Conservation (phyloP, 345 rosid species). For the Salix viminalis region DNA sequence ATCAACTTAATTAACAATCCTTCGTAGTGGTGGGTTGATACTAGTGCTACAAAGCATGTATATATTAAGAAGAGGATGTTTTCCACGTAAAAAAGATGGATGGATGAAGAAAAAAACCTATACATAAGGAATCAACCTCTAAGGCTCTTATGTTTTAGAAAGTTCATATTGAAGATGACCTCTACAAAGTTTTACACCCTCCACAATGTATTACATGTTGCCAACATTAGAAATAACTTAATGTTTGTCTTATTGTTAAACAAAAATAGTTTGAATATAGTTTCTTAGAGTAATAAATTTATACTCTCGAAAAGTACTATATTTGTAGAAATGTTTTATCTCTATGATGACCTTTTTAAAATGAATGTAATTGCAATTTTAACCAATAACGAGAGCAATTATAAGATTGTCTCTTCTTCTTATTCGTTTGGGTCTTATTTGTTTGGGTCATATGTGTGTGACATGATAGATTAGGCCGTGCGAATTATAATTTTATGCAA, state of each 20-base stretch:
- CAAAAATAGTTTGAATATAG: neutral
- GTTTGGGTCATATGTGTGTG: neutral
- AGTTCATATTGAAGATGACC: too few relatives aligned
- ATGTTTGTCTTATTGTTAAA: neutral
- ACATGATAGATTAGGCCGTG: neutral
- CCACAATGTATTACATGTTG: neutral
- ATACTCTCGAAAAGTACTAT: neutral
- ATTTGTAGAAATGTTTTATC: neutral
- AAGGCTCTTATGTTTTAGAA: too few relatives aligned
- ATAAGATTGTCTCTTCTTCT: neutral
- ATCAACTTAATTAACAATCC: too few relatives aligned
- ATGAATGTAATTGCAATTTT: too few relatives aligned
- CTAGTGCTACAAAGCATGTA: too few relatives aligned
- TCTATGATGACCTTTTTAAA: too few relatives aligned
- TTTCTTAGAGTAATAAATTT: neutral
- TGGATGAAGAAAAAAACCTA: too few relatives aligned
- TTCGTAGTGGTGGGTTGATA: too few relatives aligned
- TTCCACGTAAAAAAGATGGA: fast-evolving
- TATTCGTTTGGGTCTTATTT: neutral
- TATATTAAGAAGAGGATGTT: too few relatives aligned
- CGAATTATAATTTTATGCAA: too few relatives aligned
- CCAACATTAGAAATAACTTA: neutral
- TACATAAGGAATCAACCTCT: neutral
- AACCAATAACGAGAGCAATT: too few relatives aligned
- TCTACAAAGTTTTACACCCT: too few relatives aligned